A percentile compares a stretch with the other conserved stretches of the same genome.
These are phyloP conservation scores for Fusarium solani-melongenae DNA, from an alignment of 2,329 filamentous ascomycete species.

Conservation along the genomic window DNA sequence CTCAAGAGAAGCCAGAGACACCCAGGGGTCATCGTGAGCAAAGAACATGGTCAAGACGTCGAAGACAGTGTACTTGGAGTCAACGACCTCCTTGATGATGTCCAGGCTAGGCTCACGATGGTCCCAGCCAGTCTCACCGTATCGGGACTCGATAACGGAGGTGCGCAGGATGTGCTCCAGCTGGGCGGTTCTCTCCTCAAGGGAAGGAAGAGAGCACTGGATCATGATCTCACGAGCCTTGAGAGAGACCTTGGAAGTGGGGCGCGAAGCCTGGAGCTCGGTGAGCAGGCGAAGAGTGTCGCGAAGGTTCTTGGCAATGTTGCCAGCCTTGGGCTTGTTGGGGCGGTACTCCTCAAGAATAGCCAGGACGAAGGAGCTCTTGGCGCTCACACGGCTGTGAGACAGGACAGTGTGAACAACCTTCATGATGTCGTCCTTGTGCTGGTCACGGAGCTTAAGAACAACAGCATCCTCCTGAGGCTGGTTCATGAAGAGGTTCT, in stretches of 20 bases:
- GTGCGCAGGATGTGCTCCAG: slow-evolving; percentile 99
- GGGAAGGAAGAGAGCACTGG: slow-evolving; percentile 93
- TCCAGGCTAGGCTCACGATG: slow-evolving; percentile 92
- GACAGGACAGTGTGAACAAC: slow-evolving; percentile 92
- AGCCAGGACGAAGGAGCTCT: slow-evolving; percentile 92
- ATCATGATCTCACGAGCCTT: slow-evolving; percentile 98
- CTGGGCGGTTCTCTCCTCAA: slow-evolving; percentile 93
- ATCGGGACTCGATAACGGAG: slow-evolving; percentile 94
- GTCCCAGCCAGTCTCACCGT: slow-evolving; percentile 96
- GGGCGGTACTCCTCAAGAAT: slow-evolving; percentile 95
- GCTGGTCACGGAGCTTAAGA: slow-evolving; percentile 91
- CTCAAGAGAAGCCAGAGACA: slow-evolving; percentile 91
- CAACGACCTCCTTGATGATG: slow-evolving; percentile 95
- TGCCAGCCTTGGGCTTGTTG: slow-evolving; percentile 90
- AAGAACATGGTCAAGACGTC: slow-evolving; percentile 97
- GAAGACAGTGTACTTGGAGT: slow-evolving; percentile 98
- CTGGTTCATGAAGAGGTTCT: slow-evolving; percentile 87
- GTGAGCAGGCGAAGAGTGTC: slow-evolving; percentile 85
- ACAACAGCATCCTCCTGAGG: slow-evolving; percentile 95
- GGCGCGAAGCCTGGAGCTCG: slow-evolving; percentile 78
- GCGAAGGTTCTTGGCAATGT: slow-evolving; percentile 88
- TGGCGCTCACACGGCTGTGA: slow-evolving; percentile 89
- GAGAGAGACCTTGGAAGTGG: slow-evolving; percentile 92
- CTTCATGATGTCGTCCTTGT: slow-evolving; percentile 89
- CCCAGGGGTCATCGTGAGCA: slow-evolving; percentile 92